A percentile compares a stretch with the other conserved stretches of the same genome.
Conservation (phyloP, 192 early-diverging fungal species). For the Podila verticillata region DNA sequence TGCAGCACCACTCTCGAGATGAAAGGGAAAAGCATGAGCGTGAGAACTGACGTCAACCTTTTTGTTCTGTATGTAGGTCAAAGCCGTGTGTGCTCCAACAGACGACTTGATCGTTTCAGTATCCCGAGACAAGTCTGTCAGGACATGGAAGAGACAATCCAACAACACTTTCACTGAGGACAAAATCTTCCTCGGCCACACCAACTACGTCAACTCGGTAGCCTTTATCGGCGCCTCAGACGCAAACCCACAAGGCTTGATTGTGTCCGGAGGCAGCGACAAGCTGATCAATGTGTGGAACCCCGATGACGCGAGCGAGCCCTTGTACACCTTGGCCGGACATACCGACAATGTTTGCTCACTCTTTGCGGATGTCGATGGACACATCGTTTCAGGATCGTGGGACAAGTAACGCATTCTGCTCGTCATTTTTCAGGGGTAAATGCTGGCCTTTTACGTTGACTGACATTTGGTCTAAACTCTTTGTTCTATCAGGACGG, state of each 20-base stretch:
- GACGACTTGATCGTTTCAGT: constrained; percentile 72
- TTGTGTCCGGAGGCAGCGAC: constrained; percentile 87
- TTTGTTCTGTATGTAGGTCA: constrained; percentile 60
- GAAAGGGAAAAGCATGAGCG: not conserved
- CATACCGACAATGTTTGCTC: constrained; percentile 92
- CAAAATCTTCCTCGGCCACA: constrained; percentile 71
- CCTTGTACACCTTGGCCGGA: constrained; percentile 76
- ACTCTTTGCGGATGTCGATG: constrained; percentile 68
- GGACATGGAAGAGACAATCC: constrained; percentile 72
- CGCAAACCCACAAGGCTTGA: constrained; percentile 76
- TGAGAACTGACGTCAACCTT: not conserved
- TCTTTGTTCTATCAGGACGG: constrained; percentile 69
- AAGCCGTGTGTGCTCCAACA: constrained; percentile 67
- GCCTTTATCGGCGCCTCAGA: constrained; percentile 65
- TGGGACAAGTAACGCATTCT: constrained; percentile 87
- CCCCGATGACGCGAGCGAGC: constrained; percentile 61
- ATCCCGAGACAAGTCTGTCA: constrained; percentile 79
- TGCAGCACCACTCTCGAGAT: not conserved
- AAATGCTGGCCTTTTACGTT: not conserved
- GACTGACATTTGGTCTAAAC: not conserved
- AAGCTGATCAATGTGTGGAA: constrained; percentile 88
- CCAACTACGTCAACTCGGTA: constrained; percentile 83
- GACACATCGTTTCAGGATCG: constrained; percentile 90
- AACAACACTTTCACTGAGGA: constrained; percentile 62
- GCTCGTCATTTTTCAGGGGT: not conserved